Evolutionary conservation across 2,329 filamentous ascomycete species (phyloP).

Genomic region (Dactylellina drechsleri): DNA sequence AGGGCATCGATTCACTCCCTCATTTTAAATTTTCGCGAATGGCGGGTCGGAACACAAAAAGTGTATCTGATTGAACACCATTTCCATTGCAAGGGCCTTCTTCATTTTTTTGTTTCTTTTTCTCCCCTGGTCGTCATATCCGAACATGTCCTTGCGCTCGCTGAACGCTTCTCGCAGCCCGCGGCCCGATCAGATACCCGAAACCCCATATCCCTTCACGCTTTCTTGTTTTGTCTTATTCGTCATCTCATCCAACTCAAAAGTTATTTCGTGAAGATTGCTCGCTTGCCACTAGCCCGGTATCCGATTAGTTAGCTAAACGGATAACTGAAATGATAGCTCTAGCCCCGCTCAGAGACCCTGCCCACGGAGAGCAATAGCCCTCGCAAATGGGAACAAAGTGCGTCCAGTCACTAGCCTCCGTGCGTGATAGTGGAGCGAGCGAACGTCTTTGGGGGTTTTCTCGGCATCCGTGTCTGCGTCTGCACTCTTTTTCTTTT

Average conservation of each 20-base stretch:
- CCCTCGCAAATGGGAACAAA: slow-evolving; percentile 4
- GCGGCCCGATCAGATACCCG: slow-evolving; percentile 51
- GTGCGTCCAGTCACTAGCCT: slow-evolving; percentile 4
- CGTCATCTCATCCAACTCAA: slow-evolving; percentile 15
- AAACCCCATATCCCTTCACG: slow-evolving; percentile 22
- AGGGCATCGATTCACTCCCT: not conserved
- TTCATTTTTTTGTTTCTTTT: not conserved
- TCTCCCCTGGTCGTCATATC: not conserved
- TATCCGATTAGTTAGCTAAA: too few species aligned
- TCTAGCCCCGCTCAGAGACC: slow-evolving; percentile 29
- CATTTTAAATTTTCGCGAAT: not conserved
- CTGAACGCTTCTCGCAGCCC: slow-evolving; percentile 3
- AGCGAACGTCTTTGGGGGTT: slow-evolving; percentile 1
- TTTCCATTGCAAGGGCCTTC: not conserved
- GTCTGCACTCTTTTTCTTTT: too few species aligned
- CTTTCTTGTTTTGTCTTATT: slow-evolving; percentile 39
- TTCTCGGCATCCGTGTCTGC: not conserved
- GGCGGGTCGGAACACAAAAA: slow-evolving; percentile 16
- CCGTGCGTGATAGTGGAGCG: not conserved
- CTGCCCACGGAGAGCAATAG: slow-evolving; percentile 37
- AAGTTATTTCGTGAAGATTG: slow-evolving; percentile 5
- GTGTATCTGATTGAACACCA: slow-evolving; percentile 15
- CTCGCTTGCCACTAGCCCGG: not conserved
- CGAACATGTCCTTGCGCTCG: not conserved
- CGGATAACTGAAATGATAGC: not conserved